Evolutionary conservation across 225 moss, liverwort and hornwort genomes (phyloP), one percentile per base, ranked within the genome.

Genomic region (Anthoceros angustus): DNA sequence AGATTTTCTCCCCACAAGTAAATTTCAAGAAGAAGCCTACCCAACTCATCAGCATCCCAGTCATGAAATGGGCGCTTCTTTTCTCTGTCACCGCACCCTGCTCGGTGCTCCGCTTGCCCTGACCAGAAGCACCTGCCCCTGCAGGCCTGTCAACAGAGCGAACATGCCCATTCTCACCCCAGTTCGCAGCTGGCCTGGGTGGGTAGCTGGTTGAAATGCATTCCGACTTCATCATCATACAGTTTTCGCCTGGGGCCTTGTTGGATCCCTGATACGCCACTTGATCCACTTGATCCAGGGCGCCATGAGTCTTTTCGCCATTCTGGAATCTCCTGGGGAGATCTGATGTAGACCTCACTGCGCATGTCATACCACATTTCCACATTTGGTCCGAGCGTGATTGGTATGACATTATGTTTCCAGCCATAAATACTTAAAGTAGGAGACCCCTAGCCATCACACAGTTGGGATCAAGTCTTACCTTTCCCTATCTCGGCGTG

Each of bases 131-230:
- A 68, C 75, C 75, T 39, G 74, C 76, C 21, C 68, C 63, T 72
- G 82, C 80, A 73, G 79, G 69, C 42, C 88, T 83, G 67, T 95
- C 88, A 64, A 80, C 70, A 64, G 79, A 83, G 41, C 84, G 82
- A 23, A 68, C 21, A 62, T 86, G 85, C 62, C 89, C 83, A 73
- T 81, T 87, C 42, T 98, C 92, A 61, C 84, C 84, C 92, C 92
- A 92, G 74, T 81, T 80, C 66, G 83, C 86, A 67, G 82, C 79
- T 64, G 98, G 98, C 69, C 98, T 81, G 38, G 98, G 98, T 67
- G 98, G 92, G 71, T 98, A 98, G 74, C 86, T 98, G 69, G 77
- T 83, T 63, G 95, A 88, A 95, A 91, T 15, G 91, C 86, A 78
- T 80, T 92, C 67, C 92, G 66, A 78, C 64, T 72, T 98, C 98